Conservation (phyloP, 441 rosid species). For the Bruguiera hainesii region DNA sequence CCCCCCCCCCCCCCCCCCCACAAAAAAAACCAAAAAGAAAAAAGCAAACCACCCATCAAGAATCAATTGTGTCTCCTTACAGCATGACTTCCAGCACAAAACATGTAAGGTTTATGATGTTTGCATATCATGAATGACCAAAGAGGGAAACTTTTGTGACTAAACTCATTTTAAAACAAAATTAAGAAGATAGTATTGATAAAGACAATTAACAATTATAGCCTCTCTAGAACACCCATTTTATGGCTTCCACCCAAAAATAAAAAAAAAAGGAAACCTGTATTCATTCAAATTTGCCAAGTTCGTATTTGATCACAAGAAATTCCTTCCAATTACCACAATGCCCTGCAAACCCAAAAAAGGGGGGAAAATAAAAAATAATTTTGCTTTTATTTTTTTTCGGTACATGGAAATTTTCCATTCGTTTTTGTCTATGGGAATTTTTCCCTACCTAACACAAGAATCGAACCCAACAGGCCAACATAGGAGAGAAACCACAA, state of each 20-base stretch:
- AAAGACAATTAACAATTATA: neutral
- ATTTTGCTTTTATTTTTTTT: no score
- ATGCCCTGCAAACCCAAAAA: neutral
- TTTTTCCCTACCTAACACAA: conserved; percentile 8
- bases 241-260: neutral
- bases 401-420: neutral
- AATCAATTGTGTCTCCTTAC: conserved; percentile 4
- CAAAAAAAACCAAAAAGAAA: neutral
- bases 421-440: neutral
- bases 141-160: conserved; percentile 4
- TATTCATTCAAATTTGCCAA: conserved; percentile 11
- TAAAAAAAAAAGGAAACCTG: conserved; percentile 10
- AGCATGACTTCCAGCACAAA: neutral
- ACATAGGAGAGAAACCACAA: conserved; percentile 10
- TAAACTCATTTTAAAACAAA: conserved; percentile 3
- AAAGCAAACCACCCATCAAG: conserved; percentile 10
- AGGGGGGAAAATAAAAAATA: no score
- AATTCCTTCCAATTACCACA: conserved; percentile 9
- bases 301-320: conserved; percentile 6
- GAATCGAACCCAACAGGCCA: conserved; percentile 5
- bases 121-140: neutral
- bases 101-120: neutral
- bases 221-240: neutral
- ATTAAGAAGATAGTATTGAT: neutral
- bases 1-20: neutral